phyloP scores from a whole-genome alignment of 2,329 filamentous ascomycete species.

The Ophiosphaerella herpotricha region DNA sequence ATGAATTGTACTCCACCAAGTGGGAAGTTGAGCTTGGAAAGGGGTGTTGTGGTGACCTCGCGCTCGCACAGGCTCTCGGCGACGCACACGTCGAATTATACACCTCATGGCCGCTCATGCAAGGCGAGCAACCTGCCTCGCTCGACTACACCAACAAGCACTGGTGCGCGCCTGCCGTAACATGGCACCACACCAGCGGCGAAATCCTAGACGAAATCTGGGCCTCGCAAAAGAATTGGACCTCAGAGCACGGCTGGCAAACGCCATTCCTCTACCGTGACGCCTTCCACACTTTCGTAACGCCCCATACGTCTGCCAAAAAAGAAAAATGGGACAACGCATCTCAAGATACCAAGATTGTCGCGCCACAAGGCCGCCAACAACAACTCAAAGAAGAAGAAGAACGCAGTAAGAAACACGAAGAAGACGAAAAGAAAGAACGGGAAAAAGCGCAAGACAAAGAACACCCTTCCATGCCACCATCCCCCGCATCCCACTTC shows the following conservation, averaged over 20 bases:
- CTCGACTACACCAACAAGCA: constrained; percentile 46
- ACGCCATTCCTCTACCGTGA: constrained; percentile 41
- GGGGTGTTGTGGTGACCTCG: constrained; percentile 47
- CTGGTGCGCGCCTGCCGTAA: constrained; percentile 51
- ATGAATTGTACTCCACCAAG: constrained; percentile 32
- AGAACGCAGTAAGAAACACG: constrained; percentile 8
- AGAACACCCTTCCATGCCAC: neutral
- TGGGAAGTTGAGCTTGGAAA: constrained; percentile 40
- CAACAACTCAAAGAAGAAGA: constrained; percentile 16
- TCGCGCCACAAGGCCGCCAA: constrained; percentile 19
- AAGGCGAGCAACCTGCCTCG: constrained; percentile 48
- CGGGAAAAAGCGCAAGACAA: neutral
- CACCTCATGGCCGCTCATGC: constrained; percentile 49
- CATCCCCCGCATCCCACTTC: neutral
- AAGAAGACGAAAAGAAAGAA: constrained; percentile 4
- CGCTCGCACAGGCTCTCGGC: constrained; percentile 40
- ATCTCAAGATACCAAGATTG: constrained; percentile 21
- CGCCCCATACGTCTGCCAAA: constrained; percentile 31
- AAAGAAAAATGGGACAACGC: constrained; percentile 45
- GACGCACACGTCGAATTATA: constrained; percentile 45
- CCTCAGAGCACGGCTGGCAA: constrained; percentile 33
- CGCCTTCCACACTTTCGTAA: constrained; percentile 38
- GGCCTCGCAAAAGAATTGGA: constrained; percentile 42
- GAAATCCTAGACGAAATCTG: constrained; percentile 34
- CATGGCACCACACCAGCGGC: constrained; percentile 40